A percentile compares a stretch with the other conserved stretches of the same genome.
These are phyloP conservation scores for Xylariaceae sp. DNA, from an alignment of 2,329 filamentous ascomycete species.

Conservation along the genomic window DNA sequence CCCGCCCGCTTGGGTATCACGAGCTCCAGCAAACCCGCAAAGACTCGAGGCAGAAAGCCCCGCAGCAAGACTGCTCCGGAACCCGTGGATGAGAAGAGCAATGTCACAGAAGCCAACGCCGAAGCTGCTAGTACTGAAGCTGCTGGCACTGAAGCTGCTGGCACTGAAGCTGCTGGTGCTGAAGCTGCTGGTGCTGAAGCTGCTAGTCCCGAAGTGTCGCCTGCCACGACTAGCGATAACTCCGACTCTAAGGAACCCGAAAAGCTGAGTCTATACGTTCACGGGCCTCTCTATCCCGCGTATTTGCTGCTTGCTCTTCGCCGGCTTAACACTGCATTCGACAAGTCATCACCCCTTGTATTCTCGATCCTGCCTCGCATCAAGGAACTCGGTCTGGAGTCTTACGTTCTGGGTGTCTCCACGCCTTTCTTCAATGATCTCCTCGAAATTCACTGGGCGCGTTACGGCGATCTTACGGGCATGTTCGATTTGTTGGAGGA, in stretches of 20 bases:
- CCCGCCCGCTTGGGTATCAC: slow-evolving; percentile 52
- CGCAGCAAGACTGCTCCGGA: slow-evolving; percentile 7
- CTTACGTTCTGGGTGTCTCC: slow-evolving; percentile 66
- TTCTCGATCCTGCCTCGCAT: slow-evolving; percentile 61
- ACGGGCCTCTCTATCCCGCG: slow-evolving; percentile 60
- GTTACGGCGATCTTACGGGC: slow-evolving; percentile 51
- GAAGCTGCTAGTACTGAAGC: no score
- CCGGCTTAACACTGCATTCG: slow-evolving; percentile 53
- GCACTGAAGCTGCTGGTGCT: not conserved
- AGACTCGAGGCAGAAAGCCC: not conserved
- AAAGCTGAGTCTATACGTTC: slow-evolving; percentile 46
- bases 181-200: no score
- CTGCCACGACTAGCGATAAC: slow-evolving; percentile 2
- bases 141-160: no score
- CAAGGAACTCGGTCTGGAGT: slow-evolving; percentile 61
- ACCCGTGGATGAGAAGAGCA: not conserved
- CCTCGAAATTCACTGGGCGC: slow-evolving; percentile 55
- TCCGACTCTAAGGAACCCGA: not conserved
- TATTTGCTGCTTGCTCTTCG: slow-evolving; percentile 54
- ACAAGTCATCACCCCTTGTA: slow-evolving; percentile 51
- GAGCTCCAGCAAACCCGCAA: slow-evolving; percentile 10
- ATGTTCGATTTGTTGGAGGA: slow-evolving; percentile 56
- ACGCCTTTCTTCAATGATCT: slow-evolving; percentile 66
- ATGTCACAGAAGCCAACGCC: not conserved
- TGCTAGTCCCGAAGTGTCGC: not conserved